Evolutionary conservation across 495 filamentous ascomycete genomes (phyloP).

Genomic region (Penicillium pulvis): DNA sequence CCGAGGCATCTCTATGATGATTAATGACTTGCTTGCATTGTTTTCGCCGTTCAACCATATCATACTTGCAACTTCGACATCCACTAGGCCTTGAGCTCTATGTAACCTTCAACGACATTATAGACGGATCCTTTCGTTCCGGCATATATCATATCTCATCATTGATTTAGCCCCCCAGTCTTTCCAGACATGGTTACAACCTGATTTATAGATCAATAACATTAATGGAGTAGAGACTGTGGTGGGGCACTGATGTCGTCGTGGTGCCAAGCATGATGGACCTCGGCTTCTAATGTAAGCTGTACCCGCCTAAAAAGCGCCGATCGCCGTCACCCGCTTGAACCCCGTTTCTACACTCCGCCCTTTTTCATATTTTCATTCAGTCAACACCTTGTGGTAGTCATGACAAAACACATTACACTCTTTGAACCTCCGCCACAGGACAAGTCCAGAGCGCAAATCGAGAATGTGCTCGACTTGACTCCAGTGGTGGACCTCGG

Average conservation of each 20-base stretch:
- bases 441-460: constrained; percentile 71
- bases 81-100: too few species aligned
- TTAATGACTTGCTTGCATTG: not conserved
- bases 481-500: constrained; percentile 78
- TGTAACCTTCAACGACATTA: not conserved
- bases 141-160: not conserved
- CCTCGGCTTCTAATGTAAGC: not conserved
- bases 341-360: not conserved
- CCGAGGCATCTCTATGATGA: not conserved
- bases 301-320: not conserved
- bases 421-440: constrained; percentile 74
- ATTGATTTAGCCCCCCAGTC: not conserved
- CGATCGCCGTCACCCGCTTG: not conserved
- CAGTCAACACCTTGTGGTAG: not conserved
- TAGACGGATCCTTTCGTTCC: not conserved
- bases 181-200: not conserved
- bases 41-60: not conserved
- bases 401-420: constrained; percentile 54
- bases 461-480: constrained; percentile 88
- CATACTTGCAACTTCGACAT: not conserved
- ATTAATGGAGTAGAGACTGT: too few species aligned
- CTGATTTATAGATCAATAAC: not conserved
- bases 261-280: not conserved
- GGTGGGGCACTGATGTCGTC: not conserved
- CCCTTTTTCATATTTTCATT: not conserved